phyloP scores from a whole-genome alignment of 2,329 filamentous ascomycete genomes.

The Aspergillus novoparasiticus region DNA sequence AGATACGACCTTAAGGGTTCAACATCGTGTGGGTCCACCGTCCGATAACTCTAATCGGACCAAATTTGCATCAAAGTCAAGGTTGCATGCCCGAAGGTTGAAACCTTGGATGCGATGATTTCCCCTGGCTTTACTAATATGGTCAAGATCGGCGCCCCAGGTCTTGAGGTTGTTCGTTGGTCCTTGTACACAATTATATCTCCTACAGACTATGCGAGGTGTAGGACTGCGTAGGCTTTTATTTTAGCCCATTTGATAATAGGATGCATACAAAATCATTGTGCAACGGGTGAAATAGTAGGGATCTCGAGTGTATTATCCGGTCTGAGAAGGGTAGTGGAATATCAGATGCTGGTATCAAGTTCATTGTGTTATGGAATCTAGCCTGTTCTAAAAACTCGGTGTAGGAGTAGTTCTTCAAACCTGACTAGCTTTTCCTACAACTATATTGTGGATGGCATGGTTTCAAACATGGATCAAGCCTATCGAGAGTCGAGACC shows the following conservation, averaged over 20 bases:
- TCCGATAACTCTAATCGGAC: not conserved
- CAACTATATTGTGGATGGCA: not conserved
- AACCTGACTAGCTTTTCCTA: not conserved
- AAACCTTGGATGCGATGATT: not conserved
- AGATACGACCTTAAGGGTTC: not conserved
- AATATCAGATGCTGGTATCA: not conserved
- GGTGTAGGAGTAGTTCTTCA: not conserved
- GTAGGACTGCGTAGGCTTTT: not conserved
- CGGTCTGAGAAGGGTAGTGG: not conserved
- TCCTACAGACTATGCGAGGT: not conserved
- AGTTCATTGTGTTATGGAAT: not conserved
- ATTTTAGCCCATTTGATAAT: not conserved
- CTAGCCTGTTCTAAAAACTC: not conserved
- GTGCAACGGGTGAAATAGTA: not conserved
- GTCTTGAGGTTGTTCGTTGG: not conserved
- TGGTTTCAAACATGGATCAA: not conserved
- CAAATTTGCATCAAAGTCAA: not conserved
- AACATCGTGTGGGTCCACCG: not conserved
- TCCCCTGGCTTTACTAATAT: not conserved
- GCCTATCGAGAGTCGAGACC: not conserved
- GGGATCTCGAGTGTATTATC: not conserved
- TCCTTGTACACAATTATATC: not conserved
- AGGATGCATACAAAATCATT: not conserved
- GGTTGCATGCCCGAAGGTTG: not conserved
- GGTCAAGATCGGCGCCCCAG: not conserved